Conservation (phyloP, 768 basidiomycete species). For the Boletus bicolor region DNA sequence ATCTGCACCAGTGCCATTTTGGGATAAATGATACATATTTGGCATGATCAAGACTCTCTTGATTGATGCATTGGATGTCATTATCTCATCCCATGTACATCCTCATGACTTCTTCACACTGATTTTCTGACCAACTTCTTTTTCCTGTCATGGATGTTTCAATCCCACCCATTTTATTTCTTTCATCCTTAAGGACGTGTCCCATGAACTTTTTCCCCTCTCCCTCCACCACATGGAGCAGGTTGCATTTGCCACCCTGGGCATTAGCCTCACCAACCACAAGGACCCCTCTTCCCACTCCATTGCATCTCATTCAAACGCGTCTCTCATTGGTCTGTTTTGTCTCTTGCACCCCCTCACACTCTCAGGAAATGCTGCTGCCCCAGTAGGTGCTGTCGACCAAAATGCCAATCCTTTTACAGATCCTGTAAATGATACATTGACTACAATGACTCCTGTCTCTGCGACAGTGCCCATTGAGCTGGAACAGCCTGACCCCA, state of each 20-base stretch:
- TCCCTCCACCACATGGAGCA: constrained; percentile 1
- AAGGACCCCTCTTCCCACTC: background rate
- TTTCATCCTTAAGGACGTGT: too few relatives aligned
- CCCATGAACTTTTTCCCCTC: background rate
- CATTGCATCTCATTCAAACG: constrained; percentile 8
- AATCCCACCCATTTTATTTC: background rate
- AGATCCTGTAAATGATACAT: constrained; percentile 11
- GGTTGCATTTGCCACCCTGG: background rate
- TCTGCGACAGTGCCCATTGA: background rate
- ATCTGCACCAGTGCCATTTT: too few relatives aligned
- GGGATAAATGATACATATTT: too few relatives aligned
- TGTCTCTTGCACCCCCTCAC: background rate
- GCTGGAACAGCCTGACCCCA: background rate
- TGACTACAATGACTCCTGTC: background rate
- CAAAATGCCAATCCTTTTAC: constrained; percentile 1
- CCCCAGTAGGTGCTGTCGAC: constrained; percentile 3
- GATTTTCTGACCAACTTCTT: background rate
- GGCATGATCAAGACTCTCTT: too few relatives aligned
- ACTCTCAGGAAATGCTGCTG: constrained; percentile 9
- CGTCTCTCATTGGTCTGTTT: constrained; percentile 16
- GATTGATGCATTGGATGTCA: background rate
- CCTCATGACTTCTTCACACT: background rate
- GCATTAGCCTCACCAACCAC: background rate
- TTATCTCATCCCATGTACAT: background rate
- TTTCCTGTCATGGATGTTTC: background rate